Conservation (phyloP, 2,329 filamentous ascomycete species). For the Cladosporium sp. region DNA sequence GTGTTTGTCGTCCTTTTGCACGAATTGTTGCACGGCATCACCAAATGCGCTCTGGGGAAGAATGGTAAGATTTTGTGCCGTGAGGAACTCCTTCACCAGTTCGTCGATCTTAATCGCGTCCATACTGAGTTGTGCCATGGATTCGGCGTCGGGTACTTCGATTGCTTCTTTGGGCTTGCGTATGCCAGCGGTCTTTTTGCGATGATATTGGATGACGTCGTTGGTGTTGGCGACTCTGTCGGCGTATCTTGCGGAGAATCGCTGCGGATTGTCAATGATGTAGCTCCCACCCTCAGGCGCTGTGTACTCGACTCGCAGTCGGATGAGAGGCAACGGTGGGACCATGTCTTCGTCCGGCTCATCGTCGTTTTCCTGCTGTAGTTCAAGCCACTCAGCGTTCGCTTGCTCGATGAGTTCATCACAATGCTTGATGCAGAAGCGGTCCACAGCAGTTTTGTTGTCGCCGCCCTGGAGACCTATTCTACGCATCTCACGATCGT, state of each 20-base stretch:
- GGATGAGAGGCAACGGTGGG: conserved; percentile 77
- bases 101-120: conserved; percentile 85
- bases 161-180: conserved; percentile 51
- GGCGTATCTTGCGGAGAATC: conserved; percentile 89
- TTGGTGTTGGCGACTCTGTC: conserved; percentile 91
- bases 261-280: conserved; percentile 91
- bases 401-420: conserved; percentile 87
- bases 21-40: conserved; percentile 88
- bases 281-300: conserved; percentile 81
- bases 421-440: conserved; percentile 73
- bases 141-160: conserved; percentile 64
- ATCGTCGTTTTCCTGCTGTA: conserved; percentile 62
- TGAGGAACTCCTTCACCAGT: conserved; percentile 83
- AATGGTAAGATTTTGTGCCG: conserved; percentile 85
- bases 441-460: conserved; percentile 77
- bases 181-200: conserved; percentile 69
- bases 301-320: conserved; percentile 87
- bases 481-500: conserved; percentile 73
- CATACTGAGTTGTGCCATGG: conserved; percentile 57
- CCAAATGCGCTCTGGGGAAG: conserved; percentile 90
- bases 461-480: conserved; percentile 74
- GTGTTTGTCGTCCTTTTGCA: conserved; percentile 92
- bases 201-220: conserved; percentile 89
- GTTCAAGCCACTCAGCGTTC: conserved; percentile 74
- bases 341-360: conserved; percentile 56